Evolutionary conservation across 192 early-diverging fungal genomes (phyloP), one percentile per base, ranked within the genome.

Genomic region (Coemansia sp.): DNA sequence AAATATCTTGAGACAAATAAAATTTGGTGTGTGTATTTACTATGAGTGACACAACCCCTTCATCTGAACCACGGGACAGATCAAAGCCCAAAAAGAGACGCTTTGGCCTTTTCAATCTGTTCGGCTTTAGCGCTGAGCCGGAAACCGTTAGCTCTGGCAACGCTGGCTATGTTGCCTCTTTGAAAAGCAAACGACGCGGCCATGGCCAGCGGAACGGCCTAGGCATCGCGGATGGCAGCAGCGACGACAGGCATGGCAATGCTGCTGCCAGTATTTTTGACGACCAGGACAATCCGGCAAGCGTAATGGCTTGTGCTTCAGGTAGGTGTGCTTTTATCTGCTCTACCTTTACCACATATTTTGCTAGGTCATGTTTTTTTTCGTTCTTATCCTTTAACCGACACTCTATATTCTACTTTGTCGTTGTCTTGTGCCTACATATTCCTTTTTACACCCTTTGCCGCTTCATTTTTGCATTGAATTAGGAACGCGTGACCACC

Each of bases 31-130:
- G n/a, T 34, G n/a, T 57, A 26, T 21, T 23, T 57, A 10, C 20
- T 14, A 78, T 78, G 72, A 66, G 64, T 61, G 46, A 56, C 44
- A 48, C 55, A n/a, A 53, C 57, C 11, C 35, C 41, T 38, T 41
- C 68, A 46, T 41, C 65, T 8, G 63, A 45, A 6, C 56, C 43
- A 16, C 68, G 53, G 34, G 46, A 45, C 52, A 66, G 73, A 72
- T 72, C 69, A 21, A 64, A 64, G 44, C 34, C 70, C 23, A 71
- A 66, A 57, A 63, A 62, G 26, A 68, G 53, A 51, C 73, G 73
- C 26, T 81, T 81, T 64, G 78, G 78, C 43, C 68, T 81, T 46
- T 68, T 81, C 43, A 81, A 67, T 67, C 63, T 81, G 33, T 81
- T 81, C 72, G 78, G 78, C 9, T 76, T 81, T 35, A 52, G 45